A percentile compares a stretch with the other conserved stretches of the same genome.
Conservation (phyloP, 1,139 yeast species). For the Candida pseudoviswanathii region DNA sequence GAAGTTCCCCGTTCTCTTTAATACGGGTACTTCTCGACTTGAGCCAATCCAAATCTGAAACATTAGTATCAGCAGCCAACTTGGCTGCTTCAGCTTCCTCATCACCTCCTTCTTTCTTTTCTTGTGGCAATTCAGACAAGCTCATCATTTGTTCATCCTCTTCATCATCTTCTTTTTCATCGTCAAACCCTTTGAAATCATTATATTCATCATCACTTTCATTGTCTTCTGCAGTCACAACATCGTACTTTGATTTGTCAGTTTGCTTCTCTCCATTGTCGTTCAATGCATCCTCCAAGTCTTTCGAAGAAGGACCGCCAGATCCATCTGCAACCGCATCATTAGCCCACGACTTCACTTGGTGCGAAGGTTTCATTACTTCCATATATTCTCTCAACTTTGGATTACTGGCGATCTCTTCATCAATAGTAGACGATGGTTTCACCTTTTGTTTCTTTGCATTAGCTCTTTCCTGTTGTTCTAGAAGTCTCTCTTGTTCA, state of each 20-base stretch:
- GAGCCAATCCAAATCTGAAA: conserved; percentile 90
- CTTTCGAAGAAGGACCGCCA: conserved; percentile 52
- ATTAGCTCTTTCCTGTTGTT: conserved; percentile 40
- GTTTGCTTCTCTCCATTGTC: conserved; percentile 21
- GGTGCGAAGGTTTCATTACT: conserved; percentile 75
- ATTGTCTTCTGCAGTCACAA: conserved; percentile 38
- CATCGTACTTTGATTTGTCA: conserved; percentile 20
- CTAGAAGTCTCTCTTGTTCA: conserved; percentile 54
- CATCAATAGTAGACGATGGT: conserved; percentile 43
- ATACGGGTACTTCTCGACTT: conserved; percentile 75
- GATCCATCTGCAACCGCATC: conserved; percentile 59
- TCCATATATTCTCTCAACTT: conserved; percentile 79
- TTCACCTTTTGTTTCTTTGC: conserved; percentile 27
- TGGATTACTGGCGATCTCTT: conserved; percentile 63
- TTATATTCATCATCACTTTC: conserved; percentile 73
- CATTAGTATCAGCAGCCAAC: conserved; percentile 51
- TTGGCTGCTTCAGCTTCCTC: conserved; percentile 19
- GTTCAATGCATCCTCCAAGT: conserved; percentile 42
- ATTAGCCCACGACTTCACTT: conserved; percentile 73
- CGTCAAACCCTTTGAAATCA: conserved; percentile 44
- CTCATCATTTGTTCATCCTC: conserved; percentile 24
- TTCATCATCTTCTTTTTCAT: conserved; percentile 20
- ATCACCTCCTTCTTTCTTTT: conserved; percentile 19
- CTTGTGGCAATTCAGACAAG: conserved; percentile 17
- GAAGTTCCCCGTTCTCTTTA: conserved; percentile 47